Base-by-base conservation (phyloP, 2,329 filamentous ascomycete species). In the Didymella arachidicola region DNA sequence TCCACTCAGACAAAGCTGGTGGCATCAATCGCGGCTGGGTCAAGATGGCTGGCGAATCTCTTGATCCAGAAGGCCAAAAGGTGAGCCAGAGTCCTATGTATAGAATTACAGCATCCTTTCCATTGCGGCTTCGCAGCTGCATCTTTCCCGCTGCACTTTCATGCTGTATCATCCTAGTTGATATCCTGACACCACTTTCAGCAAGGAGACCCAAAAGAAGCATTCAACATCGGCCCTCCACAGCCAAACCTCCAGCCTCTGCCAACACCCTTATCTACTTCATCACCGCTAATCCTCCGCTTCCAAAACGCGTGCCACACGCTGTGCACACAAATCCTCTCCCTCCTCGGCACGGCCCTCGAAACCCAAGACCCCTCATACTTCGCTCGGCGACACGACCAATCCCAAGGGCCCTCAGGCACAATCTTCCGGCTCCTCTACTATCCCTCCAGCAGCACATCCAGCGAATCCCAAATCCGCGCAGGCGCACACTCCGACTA, bases 401-500 rank as follows among this genome's bases (percentile, higher is more conserved):
- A 79, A 36, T 69, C 75, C 29, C 70, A 68, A 2, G 84, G 83
- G 2, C 72, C 81, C 3, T 84, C 82, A 16, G 84, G 85, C 39
- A 84, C 79, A 19, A 76, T 83, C 30, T 78, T 83, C 66, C 71
- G 81, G 7, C 64, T 83, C 39, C 86, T 97, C 1, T 83, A 83
- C 68, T 81, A 79, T 53, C 81, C 69, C 74, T 22, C 16, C 10
- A 46, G 3, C 32, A 27, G n/a, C 19, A 8, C 19, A 8, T 12
- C 14, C 19, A n/a, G 14, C 36, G 4, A 7, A 2, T 6, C 30
- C 10, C 32, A 26, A 14, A 86, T 97, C 60, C 89, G 94, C 27
- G 94, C 94, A 7, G 95, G 94, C 57, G 93, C 94, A 0, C 94
- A 98, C 77, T 94, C 90, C 4, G 93, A 97, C 79, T 97, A 97